Percentiles rank a stretch among this genome's conserved stretches.
These are phyloP conservation scores for Solanum pinnatisectum DNA, from an alignment of 257 asterid species.

Conservation along the genomic window DNA sequence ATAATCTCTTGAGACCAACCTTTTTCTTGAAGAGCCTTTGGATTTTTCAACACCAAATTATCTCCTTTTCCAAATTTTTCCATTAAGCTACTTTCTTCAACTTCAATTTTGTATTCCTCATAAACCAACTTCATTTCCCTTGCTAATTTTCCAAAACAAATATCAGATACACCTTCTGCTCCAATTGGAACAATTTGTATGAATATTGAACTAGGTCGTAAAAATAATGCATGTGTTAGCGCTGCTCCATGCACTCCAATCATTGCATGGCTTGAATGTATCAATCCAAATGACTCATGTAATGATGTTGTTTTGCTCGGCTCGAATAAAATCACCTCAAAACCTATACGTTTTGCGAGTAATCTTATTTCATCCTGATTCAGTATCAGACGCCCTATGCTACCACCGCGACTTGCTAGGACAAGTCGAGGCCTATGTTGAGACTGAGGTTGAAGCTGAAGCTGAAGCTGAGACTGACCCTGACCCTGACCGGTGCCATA, in stretches of 20 bases:
- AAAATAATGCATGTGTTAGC: constrained; percentile 6
- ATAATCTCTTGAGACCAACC: constrained; percentile 8
- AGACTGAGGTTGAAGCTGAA: not conserved
- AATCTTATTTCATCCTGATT: not conserved
- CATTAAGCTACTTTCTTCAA: constrained; percentile 1
- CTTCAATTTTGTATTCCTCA: not conserved
- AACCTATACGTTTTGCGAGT: not conserved
- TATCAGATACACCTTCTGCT: not conserved
- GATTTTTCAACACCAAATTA: not conserved
- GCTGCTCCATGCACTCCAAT: constrained; percentile 10
- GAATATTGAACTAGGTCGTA: not conserved
- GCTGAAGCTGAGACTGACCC: not conserved
- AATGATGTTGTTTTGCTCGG: not conserved
- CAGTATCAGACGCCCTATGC: not conserved
- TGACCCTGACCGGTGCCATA: not conserved
- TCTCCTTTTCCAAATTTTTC: not conserved
- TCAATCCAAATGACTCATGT: not conserved
- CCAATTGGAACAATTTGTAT: constrained; percentile 6
- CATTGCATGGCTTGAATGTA: constrained; percentile 7
- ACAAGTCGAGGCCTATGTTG: not conserved
- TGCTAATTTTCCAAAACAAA: not conserved
- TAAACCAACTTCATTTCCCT: not conserved
- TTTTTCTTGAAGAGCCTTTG: not conserved
- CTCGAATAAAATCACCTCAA: not conserved
- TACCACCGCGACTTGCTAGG: not conserved